A percentile compares a stretch with the other conserved stretches of the same genome.
Evolutionary conservation across 306 rosid genomes (phyloP).

Genomic region (Malus orientalis): DNA sequence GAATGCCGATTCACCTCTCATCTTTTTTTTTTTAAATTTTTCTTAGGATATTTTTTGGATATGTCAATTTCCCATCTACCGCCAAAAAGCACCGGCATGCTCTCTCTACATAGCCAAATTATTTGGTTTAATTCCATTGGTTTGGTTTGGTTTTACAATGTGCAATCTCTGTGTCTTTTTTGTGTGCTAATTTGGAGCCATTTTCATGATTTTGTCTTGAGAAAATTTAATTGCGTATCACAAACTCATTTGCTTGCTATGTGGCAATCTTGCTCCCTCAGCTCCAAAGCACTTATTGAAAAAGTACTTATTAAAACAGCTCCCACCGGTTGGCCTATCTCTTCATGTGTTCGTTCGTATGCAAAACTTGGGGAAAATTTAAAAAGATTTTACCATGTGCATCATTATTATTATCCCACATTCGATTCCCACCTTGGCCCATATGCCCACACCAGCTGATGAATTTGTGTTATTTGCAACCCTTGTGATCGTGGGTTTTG

Average conservation of each 20-base stretch:
- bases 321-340: background rate
- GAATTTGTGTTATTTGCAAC: background rate
- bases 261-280: conserved; percentile 26
- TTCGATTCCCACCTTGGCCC: conserved; percentile 4
- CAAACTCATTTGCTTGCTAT: conserved; percentile 10
- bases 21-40: background rate
- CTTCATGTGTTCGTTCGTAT: conserved; percentile 10
- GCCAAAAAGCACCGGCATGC: background rate
- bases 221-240: background rate
- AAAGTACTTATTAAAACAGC: background rate
- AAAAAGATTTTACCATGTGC: conserved; percentile 1
- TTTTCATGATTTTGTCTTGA: conserved; percentile 6
- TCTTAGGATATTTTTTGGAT: background rate
- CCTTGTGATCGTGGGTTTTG: conserved; percentile 15
- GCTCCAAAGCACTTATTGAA: background rate
- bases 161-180: background rate
- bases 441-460: conserved; percentile 9
- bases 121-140: background rate
- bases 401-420: conserved; percentile 13
- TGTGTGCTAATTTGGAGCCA: background rate
- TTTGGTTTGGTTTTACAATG: background rate
- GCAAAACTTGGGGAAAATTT: background rate
- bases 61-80: background rate
- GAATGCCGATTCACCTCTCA: conserved; percentile 9
- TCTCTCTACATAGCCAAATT: background rate